These are phyloP conservation scores for Cunninghamia lanceolata DNA, from an alignment of 75 land plant genomes.

Conservation along the genomic window DNA sequence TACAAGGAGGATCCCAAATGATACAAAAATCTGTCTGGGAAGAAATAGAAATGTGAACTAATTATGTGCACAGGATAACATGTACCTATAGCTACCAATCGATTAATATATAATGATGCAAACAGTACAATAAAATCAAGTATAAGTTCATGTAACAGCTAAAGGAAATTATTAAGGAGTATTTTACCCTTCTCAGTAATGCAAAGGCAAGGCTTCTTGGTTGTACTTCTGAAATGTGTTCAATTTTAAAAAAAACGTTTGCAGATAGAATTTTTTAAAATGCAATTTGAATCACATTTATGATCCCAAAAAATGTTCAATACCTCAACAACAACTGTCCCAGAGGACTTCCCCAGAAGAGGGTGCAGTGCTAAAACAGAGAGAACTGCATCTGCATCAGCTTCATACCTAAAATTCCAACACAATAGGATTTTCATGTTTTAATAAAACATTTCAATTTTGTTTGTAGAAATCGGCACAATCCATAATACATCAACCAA, in stretches of 20 bases:
- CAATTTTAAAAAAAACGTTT: not conserved
- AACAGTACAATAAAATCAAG: not conserved
- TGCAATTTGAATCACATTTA: not conserved
- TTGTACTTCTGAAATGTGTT: not conserved
- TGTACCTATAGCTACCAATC: not conserved
- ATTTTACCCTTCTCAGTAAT: not conserved
- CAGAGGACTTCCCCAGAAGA: slow-evolving; percentile 48
- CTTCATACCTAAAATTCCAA: slow-evolving; percentile 63
- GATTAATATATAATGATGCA: not conserved
- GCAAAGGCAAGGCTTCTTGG: not conserved
- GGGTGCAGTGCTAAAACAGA: slow-evolving; percentile 87
- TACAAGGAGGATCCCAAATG: not conserved
- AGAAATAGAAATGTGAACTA: not conserved
- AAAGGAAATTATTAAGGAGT: not conserved
- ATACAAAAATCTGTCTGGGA: not conserved
- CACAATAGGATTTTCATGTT: not conserved
- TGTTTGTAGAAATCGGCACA: not conserved
- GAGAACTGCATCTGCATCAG: slow-evolving; percentile 89
- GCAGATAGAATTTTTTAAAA: not conserved
- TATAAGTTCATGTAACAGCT: not conserved
- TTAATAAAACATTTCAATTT: slow-evolving; percentile 5
- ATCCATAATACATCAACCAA: not conserved
- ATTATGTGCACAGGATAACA: not conserved
- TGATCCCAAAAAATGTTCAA: not conserved
- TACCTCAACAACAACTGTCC: slow-evolving; percentile 90